Evolutionary conservation across 129 eudicot genomes (phyloP).

Genomic region (Tanacetum coccineum): DNA sequence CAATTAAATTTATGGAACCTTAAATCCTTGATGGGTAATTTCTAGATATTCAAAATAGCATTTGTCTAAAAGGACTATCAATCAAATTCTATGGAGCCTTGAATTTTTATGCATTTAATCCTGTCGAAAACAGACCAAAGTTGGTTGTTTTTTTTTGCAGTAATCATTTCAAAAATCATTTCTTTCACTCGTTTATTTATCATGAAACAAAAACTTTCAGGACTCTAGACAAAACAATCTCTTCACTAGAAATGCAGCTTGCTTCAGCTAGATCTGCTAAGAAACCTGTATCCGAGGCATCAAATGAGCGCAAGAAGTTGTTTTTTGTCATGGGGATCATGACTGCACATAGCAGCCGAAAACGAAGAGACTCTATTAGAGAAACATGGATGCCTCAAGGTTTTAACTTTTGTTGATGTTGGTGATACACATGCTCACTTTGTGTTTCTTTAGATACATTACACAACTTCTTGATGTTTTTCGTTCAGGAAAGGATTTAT

Average conservation of each 20-base stretch:
- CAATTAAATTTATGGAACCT: too few species aligned
- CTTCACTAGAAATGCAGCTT: conserved; percentile 73
- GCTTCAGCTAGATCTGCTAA: conserved; percentile 67
- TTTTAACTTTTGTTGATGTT: conserved; percentile 12
- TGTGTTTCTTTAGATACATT: not conserved
- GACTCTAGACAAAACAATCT: conserved; percentile 70
- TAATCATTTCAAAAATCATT: not conserved
- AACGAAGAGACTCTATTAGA: conserved; percentile 84
- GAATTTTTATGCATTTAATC: too few species aligned
- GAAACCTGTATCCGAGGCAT: conserved; percentile 18
- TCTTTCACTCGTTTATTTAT: conserved; percentile 6
- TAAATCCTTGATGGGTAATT: too few species aligned
- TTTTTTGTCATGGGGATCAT: conserved; percentile 91
- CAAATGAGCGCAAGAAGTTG: conserved; percentile 46
- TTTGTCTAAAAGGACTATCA: too few species aligned
- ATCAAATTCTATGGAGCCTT: too few species aligned
- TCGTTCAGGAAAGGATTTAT: conserved; percentile 51
- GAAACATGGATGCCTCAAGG: conserved; percentile 98
- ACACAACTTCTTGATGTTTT: not conserved
- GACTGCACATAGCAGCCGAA: conserved; percentile 89
- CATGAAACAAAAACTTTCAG: conserved; percentile 41
- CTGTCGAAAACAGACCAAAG: too few species aligned
- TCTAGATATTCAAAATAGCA: too few species aligned
- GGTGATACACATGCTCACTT: not conserved
- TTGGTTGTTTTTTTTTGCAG: too few species aligned